These are phyloP conservation scores for Euphrasia confusa DNA, from an alignment of 257 asterid species.

Conservation along the genomic window DNA sequence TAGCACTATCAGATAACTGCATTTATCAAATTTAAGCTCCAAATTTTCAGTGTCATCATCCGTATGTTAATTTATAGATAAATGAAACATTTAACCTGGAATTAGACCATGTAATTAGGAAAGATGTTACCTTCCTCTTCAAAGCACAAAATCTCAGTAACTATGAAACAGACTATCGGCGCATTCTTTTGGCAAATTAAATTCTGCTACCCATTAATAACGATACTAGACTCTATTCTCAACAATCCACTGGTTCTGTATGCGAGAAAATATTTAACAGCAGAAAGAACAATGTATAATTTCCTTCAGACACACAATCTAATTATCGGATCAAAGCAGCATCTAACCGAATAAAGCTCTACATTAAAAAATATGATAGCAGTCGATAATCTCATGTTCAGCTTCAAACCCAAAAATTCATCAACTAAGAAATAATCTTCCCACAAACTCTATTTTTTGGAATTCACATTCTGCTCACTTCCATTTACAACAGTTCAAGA, in stretches of 20 bases:
- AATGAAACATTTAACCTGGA: too few relatives aligned
- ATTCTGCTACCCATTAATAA: too few relatives aligned
- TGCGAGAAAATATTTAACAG: too few relatives aligned
- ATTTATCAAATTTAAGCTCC: slow-evolving; percentile 7
- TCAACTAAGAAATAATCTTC: neutral
- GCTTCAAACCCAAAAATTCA: slow-evolving; percentile 15
- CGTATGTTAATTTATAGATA: neutral
- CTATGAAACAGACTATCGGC: too few relatives aligned
- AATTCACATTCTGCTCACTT: slow-evolving; percentile 16
- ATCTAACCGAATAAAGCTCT: slow-evolving; percentile 13
- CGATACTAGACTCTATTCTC: too few relatives aligned
- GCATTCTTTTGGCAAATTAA: too few relatives aligned
- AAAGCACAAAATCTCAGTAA: too few relatives aligned
- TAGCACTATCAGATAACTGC: neutral
- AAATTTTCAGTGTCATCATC: neutral
- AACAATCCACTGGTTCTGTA: too few relatives aligned
- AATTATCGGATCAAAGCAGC: slow-evolving; percentile 19
- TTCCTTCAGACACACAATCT: slow-evolving; percentile 14
- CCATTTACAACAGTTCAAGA: neutral
- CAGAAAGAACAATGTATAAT: slow-evolving; percentile 10
- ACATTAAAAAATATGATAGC: slow-evolving; percentile 9
- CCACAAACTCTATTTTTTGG: slow-evolving; percentile 1
- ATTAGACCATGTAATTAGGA: too few relatives aligned
- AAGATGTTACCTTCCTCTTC: too few relatives aligned
- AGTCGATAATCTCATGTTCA: slow-evolving; percentile 13